phyloP scores from a whole-genome alignment of 2,329 filamentous ascomycete species.

The Diplodia mutila region DNA sequence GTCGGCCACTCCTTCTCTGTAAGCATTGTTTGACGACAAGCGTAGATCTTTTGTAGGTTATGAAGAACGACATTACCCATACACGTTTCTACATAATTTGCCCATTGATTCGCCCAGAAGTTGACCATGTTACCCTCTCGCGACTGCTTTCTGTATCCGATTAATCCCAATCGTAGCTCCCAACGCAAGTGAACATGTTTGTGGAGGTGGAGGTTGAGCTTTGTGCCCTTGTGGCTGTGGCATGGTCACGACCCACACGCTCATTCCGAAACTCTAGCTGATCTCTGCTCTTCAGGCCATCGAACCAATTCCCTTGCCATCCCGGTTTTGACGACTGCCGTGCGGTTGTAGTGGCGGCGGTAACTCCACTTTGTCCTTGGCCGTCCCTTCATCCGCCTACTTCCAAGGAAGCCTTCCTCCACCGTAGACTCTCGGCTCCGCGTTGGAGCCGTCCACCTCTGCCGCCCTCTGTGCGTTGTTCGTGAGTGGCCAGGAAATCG shows the following conservation, averaged over 20 bases:
- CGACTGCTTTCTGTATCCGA: not conserved
- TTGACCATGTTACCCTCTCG: not conserved
- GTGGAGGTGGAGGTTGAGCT: not conserved
- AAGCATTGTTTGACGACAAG: not conserved
- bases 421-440: not conserved
- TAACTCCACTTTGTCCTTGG: not conserved
- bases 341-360: not conserved
- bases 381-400: not conserved
- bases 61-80: not conserved
- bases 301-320: not conserved
- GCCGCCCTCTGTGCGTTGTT: not conserved
- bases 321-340: not conserved
- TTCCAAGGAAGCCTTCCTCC: not conserved
- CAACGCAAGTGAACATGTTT: not conserved
- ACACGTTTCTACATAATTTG: not conserved
- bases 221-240: too few species aligned
- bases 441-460: not conserved
- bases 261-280: not conserved
- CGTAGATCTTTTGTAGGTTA: conserved; percentile 13
- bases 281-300: not conserved
- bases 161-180: not conserved
- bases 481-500: not conserved
- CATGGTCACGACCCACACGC: not conserved
- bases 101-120: not conserved
- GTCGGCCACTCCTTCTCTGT: conserved; percentile 6